Percentiles rank a stretch among this genome's conserved stretches.
These are phyloP conservation scores for Trypanosoma congolense DNA, from an alignment of 208 protist genomes.

Conservation along the genomic window DNA sequence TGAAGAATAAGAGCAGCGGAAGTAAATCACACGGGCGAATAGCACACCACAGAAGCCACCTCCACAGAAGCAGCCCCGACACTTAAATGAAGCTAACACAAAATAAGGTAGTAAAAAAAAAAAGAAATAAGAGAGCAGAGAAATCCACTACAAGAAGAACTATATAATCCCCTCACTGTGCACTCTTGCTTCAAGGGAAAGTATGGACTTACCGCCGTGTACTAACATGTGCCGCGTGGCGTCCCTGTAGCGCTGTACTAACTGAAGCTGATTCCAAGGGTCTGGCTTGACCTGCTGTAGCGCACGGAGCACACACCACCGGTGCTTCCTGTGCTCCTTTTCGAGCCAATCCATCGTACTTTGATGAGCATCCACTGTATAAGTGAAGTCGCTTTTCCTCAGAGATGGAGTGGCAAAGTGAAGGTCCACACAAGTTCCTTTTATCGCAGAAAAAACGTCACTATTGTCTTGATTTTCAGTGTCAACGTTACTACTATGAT, in stretches of 20 bases:
- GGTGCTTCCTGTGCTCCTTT: constrained; percentile 14
- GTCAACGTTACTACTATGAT: too few relatives aligned
- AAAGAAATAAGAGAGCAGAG: background rate
- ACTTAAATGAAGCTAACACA: too few relatives aligned
- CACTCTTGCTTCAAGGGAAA: constrained; percentile 19
- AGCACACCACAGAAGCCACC: too few relatives aligned
- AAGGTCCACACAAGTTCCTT: constrained; percentile 5
- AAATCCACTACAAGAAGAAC: constrained; percentile 3
- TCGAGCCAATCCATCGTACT: constrained; percentile 12
- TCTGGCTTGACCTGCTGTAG: constrained; percentile 21
- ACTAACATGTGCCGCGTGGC: constrained; percentile 14
- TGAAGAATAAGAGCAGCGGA: too few relatives aligned
- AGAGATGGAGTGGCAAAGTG: constrained; percentile 6
- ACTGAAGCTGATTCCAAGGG: constrained; percentile 17
- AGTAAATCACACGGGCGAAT: too few relatives aligned
- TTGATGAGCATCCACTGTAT: constrained; percentile 6
- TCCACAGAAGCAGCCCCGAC: too few relatives aligned
- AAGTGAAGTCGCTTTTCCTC: constrained; percentile 14
- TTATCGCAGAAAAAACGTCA: background rate
- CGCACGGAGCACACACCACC: constrained; percentile 2
- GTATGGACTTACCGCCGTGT: constrained; percentile 4
- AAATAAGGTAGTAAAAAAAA: background rate
- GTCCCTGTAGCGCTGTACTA: constrained; percentile 9
- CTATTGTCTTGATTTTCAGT: background rate
- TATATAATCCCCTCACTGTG: constrained; percentile 12